Evolutionary conservation across 108 stramenopile species (phyloP).

Genomic region (Cyclotella baltica): DNA sequence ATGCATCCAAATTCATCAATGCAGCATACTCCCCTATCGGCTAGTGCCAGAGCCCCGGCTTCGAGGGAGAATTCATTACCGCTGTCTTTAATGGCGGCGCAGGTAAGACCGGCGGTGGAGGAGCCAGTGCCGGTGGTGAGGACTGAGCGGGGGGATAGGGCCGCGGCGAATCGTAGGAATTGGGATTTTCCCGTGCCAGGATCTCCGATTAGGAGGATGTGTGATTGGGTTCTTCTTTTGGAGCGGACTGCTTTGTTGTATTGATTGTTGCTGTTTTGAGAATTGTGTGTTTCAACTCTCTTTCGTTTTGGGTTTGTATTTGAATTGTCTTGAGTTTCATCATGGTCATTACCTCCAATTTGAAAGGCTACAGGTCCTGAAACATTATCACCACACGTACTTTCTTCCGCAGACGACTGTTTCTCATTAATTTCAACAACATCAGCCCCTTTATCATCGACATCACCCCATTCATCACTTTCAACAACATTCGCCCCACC

Average conservation of each 20-base stretch:
- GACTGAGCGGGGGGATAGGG: slow-evolving; percentile 90
- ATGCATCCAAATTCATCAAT: slow-evolving; percentile 97
- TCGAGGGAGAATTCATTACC: slow-evolving; percentile 95
- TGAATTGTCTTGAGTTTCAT: slow-evolving; percentile 40
- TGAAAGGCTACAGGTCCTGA: slow-evolving; percentile 62
- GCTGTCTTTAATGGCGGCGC: slow-evolving; percentile 95
- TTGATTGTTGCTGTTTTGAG: slow-evolving; percentile 19
- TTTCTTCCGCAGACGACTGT: not conserved
- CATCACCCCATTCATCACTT: slow-evolving; percentile 16
- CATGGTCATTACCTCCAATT: slow-evolving; percentile 45
- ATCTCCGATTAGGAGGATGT: slow-evolving; percentile 91
- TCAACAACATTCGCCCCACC: slow-evolving; percentile 85
- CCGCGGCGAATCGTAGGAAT: slow-evolving; percentile 94
- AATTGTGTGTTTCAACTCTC: slow-evolving; percentile 3
- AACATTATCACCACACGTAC: slow-evolving; percentile 12
- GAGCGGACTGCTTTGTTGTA: slow-evolving; percentile 56
- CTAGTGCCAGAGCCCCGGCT: slow-evolving; percentile 97
- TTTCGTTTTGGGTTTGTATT: slow-evolving; percentile 7
- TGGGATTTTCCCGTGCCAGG: slow-evolving; percentile 91
- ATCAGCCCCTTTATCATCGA: too few species aligned
- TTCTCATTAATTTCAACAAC: not conserved
- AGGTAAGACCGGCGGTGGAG: slow-evolving; percentile 97
- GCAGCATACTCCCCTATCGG: slow-evolving; percentile 96
- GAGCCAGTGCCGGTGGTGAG: slow-evolving; percentile 98
- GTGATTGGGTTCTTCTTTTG: slow-evolving; percentile 82